phyloP scores from a whole-genome alignment of 345 rosid species.

The Hibiscus syriacus region DNA sequence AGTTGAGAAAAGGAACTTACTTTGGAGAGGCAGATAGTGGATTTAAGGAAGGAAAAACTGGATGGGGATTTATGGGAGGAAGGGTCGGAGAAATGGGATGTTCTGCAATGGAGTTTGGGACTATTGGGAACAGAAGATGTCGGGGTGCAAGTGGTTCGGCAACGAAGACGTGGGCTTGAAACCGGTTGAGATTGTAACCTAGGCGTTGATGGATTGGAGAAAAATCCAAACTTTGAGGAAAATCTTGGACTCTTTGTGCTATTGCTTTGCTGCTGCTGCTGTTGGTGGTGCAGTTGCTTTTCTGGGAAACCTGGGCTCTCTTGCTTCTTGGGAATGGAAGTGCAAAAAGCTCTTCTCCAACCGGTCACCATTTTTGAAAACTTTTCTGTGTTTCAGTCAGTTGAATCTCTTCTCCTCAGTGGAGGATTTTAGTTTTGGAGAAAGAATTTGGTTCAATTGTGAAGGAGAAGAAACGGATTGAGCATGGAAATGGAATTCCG shows the following conservation, averaged over 20 bases:
- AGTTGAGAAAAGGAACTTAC: slow-evolving; percentile 24
- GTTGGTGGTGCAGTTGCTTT: slow-evolving; percentile 18
- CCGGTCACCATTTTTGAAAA: slow-evolving; percentile 55
- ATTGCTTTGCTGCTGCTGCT: slow-evolving; percentile 12
- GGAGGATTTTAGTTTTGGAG: background rate
- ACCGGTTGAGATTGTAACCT: slow-evolving; percentile 41
- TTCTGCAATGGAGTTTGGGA: slow-evolving; percentile 55
- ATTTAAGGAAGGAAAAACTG: slow-evolving; percentile 62
- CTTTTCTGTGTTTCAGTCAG: slow-evolving; percentile 9
- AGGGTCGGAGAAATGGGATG: slow-evolving; percentile 42
- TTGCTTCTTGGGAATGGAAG: slow-evolving; percentile 54
- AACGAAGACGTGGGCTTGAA: slow-evolving; percentile 40
- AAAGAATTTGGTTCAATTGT: background rate
- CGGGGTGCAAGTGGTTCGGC: slow-evolving; percentile 40
- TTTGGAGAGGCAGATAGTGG: slow-evolving; percentile 56
- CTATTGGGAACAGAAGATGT: slow-evolving; percentile 46
- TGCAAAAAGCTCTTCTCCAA: slow-evolving; percentile 80
- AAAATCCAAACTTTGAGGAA: slow-evolving; percentile 58
- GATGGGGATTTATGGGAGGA: slow-evolving; percentile 76
- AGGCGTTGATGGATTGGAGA: slow-evolving; percentile 78
- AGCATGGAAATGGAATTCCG: slow-evolving; percentile 1
- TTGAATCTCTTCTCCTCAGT: background rate
- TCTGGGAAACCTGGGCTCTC: slow-evolving; percentile 23
- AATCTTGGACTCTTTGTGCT: slow-evolving; percentile 39
- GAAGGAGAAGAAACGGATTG: slow-evolving; percentile 1